Evolutionary conservation across 805 yeast species (phyloP).

Genomic region (Candida patagonica): DNA sequence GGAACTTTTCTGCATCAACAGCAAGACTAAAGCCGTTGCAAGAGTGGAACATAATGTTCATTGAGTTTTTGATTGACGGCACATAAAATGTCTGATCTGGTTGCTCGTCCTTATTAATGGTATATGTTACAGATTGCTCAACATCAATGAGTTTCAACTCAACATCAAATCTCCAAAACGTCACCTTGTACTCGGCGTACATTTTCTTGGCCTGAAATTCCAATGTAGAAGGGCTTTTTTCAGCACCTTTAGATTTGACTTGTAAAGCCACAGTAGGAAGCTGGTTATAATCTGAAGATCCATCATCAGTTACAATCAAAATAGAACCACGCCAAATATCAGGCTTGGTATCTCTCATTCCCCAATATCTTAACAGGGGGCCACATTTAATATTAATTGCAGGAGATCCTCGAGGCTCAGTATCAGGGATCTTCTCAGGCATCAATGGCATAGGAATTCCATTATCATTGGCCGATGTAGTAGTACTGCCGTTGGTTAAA

Average conservation of each 20-base stretch:
- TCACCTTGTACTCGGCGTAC: slow-evolving; percentile 36
- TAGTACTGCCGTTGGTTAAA: too few relatives aligned
- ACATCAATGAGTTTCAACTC: slow-evolving; percentile 36
- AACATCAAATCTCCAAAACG: slow-evolving; percentile 61
- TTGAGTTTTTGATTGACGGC: slow-evolving; percentile 55
- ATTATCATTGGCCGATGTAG: too few relatives aligned
- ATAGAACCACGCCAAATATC: slow-evolving; percentile 59
- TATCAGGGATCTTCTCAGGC: background rate
- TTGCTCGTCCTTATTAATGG: slow-evolving; percentile 38
- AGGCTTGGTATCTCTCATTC: slow-evolving; percentile 43
- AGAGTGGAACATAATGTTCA: slow-evolving; percentile 76
- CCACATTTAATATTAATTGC: slow-evolving; percentile 37
- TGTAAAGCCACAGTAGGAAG: slow-evolving; percentile 25
- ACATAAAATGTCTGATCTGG: slow-evolving; percentile 56
- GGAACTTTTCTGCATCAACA: slow-evolving; percentile 56
- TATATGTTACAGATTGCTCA: slow-evolving; percentile 60
- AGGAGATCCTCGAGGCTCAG: slow-evolving; percentile 14
- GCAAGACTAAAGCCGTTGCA: slow-evolving; percentile 85
- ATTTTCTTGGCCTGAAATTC: slow-evolving; percentile 33
- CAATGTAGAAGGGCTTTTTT: background rate
- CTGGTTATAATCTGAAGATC: slow-evolving; percentile 17
- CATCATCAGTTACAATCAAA: slow-evolving; percentile 50
- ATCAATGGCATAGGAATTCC: background rate
- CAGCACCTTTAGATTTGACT: slow-evolving; percentile 1
- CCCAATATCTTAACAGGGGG: slow-evolving; percentile 63